These are phyloP conservation scores for Mimosa bimucronata DNA, from an alignment of 306 rosid genomes.

Conservation along the genomic window DNA sequence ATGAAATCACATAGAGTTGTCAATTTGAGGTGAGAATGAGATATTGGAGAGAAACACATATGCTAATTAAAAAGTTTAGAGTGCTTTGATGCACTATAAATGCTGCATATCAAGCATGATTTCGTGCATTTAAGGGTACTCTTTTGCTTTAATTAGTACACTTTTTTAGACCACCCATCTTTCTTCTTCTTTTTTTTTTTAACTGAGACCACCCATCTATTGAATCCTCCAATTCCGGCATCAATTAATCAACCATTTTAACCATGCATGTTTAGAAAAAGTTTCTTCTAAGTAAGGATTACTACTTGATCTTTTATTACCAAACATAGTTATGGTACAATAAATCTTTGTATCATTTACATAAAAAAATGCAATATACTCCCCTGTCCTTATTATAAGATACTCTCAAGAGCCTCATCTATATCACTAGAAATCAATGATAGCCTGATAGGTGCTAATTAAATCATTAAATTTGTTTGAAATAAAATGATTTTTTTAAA, in stretches of 20 bases:
- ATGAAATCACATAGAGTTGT: neutral
- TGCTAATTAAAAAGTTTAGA: neutral
- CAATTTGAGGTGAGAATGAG: neutral
- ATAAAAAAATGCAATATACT: neutral
- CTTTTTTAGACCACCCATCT: neutral
- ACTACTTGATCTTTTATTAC: neutral
- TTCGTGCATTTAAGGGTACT: neutral
- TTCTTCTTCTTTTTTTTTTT: too few relatives aligned
- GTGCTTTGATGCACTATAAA: neutral
- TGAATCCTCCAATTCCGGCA: constrained; percentile 1
- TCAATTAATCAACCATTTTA: neutral
- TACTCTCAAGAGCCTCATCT: too few relatives aligned
- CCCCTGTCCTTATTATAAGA: too few relatives aligned
- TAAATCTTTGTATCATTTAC: neutral
- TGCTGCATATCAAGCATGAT: neutral
- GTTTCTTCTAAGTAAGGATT: neutral
- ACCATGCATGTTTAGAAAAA: neutral
- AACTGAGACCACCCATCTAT: neutral
- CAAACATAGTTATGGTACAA: neutral
- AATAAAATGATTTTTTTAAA: too few relatives aligned
- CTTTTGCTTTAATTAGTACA: neutral
- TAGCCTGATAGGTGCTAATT: too few relatives aligned
- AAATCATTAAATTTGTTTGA: neutral
- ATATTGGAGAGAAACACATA: neutral
- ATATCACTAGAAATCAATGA: too few relatives aligned